A percentile compares a stretch with the other conserved stretches of the same genome.
phyloP scores from a whole-genome alignment of 371 early-diverging fungal species.

The Lichtheimia hyalospora region DNA sequence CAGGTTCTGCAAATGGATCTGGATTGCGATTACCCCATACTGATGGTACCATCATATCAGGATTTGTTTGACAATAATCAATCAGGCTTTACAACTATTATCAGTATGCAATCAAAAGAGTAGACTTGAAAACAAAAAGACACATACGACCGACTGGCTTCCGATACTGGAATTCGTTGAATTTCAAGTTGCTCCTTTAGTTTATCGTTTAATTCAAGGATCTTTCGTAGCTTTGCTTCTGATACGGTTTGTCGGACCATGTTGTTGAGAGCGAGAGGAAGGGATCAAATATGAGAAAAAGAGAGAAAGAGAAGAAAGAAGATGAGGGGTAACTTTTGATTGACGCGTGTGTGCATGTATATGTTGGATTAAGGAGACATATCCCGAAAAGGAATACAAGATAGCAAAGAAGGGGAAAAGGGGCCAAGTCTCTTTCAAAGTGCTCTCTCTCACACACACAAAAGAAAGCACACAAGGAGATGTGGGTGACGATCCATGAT shows the following conservation, averaged over 20 bases:
- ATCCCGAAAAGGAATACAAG: background rate
- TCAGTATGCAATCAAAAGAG: background rate
- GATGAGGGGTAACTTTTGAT: background rate
- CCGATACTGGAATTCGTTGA: constrained; percentile 46
- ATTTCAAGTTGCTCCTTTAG: constrained; percentile 49
- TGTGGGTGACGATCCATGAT: background rate
- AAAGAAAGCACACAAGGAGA: background rate
- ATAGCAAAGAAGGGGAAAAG: background rate
- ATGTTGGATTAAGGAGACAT: constrained; percentile 1
- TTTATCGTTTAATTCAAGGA: constrained; percentile 45
- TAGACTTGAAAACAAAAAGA: background rate
- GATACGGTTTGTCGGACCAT: constrained; percentile 32
- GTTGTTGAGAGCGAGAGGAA: background rate
- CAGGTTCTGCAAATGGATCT: constrained; percentile 48
- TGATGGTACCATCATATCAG: constrained; percentile 46
- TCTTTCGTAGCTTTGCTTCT: constrained; percentile 45
- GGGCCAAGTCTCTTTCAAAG: background rate
- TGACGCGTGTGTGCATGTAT: too few relatives aligned
- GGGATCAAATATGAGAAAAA: background rate
- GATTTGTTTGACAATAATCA: constrained; percentile 48
- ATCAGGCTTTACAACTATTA: constrained; percentile 25
- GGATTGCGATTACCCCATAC: constrained; percentile 43
- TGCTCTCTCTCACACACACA: too few relatives aligned
- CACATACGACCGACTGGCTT: constrained; percentile 52
- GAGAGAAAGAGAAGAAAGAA: background rate